Evolutionary conservation across 2,329 filamentous ascomycete species (phyloP).

Genomic region (Uncinocarpus reesii): DNA sequence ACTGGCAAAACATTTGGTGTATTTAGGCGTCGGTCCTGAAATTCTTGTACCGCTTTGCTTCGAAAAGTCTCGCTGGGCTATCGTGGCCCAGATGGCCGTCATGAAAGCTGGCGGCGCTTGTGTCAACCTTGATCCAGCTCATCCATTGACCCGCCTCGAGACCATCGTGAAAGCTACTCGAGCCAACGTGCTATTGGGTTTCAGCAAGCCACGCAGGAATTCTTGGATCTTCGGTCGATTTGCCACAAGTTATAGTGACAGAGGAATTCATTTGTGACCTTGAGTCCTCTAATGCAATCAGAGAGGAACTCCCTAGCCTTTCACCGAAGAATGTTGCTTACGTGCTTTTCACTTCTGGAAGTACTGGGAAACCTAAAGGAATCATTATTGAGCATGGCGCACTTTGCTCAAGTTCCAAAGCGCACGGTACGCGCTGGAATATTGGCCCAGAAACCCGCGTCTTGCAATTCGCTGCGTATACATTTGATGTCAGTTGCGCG

Average conservation of each 20-base stretch:
- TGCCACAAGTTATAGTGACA: too few species aligned
- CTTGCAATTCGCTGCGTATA: slow-evolving; percentile 38
- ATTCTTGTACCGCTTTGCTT: slow-evolving; percentile 15
- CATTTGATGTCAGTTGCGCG: slow-evolving; percentile 58
- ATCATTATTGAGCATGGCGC: slow-evolving; percentile 2
- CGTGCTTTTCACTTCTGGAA: slow-evolving; percentile 48
- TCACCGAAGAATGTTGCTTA: slow-evolving; percentile 55
- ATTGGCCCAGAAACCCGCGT: slow-evolving; percentile 44
- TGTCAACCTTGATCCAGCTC: slow-evolving; percentile 15
- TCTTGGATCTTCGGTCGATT: too few species aligned
- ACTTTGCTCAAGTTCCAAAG: slow-evolving; percentile 44
- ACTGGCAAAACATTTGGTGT: slow-evolving; percentile 9
- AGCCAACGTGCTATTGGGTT: background rate
- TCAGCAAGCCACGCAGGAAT: too few species aligned
- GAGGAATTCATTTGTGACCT: too few species aligned
- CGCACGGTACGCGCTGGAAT: background rate
- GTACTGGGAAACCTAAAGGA: slow-evolving; percentile 9
- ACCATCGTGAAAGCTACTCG: background rate
- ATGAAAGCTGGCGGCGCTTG: slow-evolving; percentile 17
- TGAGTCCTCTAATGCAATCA: too few species aligned
- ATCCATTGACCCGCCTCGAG: slow-evolving; percentile 9
- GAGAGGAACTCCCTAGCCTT: background rate
- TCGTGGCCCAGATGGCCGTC: slow-evolving; percentile 15
- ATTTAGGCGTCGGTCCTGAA: slow-evolving; percentile 5
- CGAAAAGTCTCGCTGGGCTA: slow-evolving; percentile 17